phyloP scores from a whole-genome alignment of 805 yeast genomes.

The Cyberlindnera lachancei region DNA sequence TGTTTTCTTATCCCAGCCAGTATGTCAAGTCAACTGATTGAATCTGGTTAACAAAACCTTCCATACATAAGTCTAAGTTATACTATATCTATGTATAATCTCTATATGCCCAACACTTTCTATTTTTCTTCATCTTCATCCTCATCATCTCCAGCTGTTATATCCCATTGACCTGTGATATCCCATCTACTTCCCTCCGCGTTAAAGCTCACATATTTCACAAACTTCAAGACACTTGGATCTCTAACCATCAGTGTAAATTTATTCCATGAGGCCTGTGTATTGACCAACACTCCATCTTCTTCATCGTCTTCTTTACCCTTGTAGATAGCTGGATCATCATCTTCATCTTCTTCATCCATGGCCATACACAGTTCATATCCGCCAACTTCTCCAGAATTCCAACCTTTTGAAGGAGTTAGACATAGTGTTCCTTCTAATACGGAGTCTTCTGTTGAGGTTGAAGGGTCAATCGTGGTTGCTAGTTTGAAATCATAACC shows the following conservation, averaged over 20 bases:
- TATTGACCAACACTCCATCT: slow-evolving; percentile 69
- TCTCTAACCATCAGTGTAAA: slow-evolving; percentile 75
- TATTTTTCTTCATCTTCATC: not conserved
- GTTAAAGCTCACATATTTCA: slow-evolving; percentile 81
- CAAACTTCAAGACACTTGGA: slow-evolving; percentile 78
- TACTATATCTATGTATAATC: too few relatives aligned
- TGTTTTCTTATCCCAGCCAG: too few relatives aligned
- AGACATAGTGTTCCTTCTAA: slow-evolving; percentile 77
- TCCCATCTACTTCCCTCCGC: slow-evolving; percentile 96
- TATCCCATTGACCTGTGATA: slow-evolving; percentile 71
- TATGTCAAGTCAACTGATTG: too few relatives aligned
- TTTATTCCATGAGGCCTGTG: slow-evolving; percentile 80
- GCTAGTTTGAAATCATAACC: slow-evolving; percentile 93
- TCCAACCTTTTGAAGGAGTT: slow-evolving; percentile 84
- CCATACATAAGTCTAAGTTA: too few relatives aligned
- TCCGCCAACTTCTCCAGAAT: slow-evolving; percentile 85
- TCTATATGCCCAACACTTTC: too few relatives aligned
- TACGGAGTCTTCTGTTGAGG: slow-evolving; percentile 27
- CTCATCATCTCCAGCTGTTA: too few relatives aligned
- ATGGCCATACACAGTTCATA: slow-evolving; percentile 83
- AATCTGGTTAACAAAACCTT: too few relatives aligned
- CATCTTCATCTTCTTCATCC: slow-evolving; percentile 36
- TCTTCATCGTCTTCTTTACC: slow-evolving; percentile 55
- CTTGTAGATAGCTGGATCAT: slow-evolving; percentile 84
- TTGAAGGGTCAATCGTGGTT: slow-evolving; percentile 38